Conservation (phyloP, 177 flowering plant species). For the Tripterygium wilfordii region DNA sequence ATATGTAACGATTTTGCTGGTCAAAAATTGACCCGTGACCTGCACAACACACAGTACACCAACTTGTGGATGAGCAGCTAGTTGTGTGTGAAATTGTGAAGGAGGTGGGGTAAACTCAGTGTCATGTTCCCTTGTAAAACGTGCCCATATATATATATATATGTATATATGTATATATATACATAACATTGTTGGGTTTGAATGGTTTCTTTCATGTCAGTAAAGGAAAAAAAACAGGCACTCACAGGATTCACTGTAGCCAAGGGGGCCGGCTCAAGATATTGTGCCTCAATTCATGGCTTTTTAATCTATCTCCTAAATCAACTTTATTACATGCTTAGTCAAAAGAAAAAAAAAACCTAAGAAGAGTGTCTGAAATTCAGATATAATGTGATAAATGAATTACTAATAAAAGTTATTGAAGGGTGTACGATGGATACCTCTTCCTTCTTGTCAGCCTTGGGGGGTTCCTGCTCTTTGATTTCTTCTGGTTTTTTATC, state of each 20-base stretch:
- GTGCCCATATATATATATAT: conserved; percentile 11
- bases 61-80: neutral
- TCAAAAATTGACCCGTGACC: too few relatives aligned
- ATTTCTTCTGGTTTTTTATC: conserved; percentile 18
- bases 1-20: too few relatives aligned
- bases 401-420: neutral
- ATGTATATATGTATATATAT: too few relatives aligned
- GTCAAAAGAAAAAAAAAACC: too few relatives aligned
- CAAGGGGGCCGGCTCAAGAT: too few relatives aligned
- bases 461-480: conserved; percentile 10
- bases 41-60: too few relatives aligned
- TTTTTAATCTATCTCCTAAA: too few relatives aligned
- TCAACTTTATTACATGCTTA: too few relatives aligned
- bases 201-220: conserved; percentile 29
- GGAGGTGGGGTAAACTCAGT: neutral
- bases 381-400: neutral
- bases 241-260: conserved; percentile 6
- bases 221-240: conserved; percentile 7
- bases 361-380: too few relatives aligned
- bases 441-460: conserved; percentile 59
- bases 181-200: too few relatives aligned
- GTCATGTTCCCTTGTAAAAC: conserved; percentile 7
- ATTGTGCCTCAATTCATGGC: too few relatives aligned
- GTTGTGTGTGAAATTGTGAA: neutral
- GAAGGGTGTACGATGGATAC: conserved; percentile 17